phyloP scores from a whole-genome alignment of 768 basidiomycete genomes.

The Leccinum ochraceum region DNA sequence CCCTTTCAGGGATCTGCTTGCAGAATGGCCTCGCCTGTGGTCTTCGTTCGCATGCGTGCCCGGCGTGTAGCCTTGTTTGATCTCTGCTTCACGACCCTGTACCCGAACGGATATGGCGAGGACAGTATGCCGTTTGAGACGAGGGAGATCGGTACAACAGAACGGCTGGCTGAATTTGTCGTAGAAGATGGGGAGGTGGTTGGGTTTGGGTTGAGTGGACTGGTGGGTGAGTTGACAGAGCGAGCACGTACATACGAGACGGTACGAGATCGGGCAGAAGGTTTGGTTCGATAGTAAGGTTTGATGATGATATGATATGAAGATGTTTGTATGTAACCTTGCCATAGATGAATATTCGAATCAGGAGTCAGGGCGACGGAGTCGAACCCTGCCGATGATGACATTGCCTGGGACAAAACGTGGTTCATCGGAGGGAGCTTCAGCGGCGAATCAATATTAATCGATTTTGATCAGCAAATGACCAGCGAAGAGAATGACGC shows the following conservation, averaged over 20 bases:
- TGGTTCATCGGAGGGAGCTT: too few species aligned
- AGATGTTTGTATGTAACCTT: background rate
- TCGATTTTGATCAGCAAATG: too few species aligned
- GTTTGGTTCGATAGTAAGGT: slow-evolving; percentile 32
- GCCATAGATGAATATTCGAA: too few species aligned
- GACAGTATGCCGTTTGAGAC: slow-evolving; percentile 37
- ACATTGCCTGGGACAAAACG: too few species aligned
- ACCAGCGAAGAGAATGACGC: too few species aligned
- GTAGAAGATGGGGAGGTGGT: slow-evolving; percentile 28
- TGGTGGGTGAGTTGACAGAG: slow-evolving; percentile 20
- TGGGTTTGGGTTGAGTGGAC: slow-evolving; percentile 31
- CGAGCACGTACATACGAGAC: slow-evolving; percentile 19
- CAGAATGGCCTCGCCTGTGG: slow-evolving; percentile 36
- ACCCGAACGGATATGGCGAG: slow-evolving; percentile 40
- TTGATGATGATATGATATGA: background rate
- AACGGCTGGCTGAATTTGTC: slow-evolving; percentile 23
- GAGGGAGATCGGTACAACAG: slow-evolving; percentile 1
- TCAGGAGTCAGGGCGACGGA: too few species aligned
- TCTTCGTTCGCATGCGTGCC: slow-evolving; percentile 34
- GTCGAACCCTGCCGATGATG: too few species aligned
- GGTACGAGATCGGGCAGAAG: slow-evolving; percentile 29
- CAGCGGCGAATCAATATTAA: too few species aligned
- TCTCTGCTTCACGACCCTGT: slow-evolving; percentile 28
- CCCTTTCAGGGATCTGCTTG: slow-evolving; percentile 26
- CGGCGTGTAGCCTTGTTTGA: slow-evolving; percentile 23